These are phyloP conservation scores for barley (Hordeum vulgare) DNA, from an alignment of 176 grass and related monocot genomes.

Conservation along the genomic window MorexV3_pseudomolecules_assembly NC_058523.1:88154547-88155046, in stretches of 20 bases:
- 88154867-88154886: too few relatives aligned
- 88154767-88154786: not conserved
- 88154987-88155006: too few relatives aligned
- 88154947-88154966: too few relatives aligned
- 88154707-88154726: not conserved
- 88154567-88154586: constrained; percentile 9
- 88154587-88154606: constrained; percentile 27
- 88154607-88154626: constrained; percentile 15
- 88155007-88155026: too few relatives aligned
- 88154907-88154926: too few relatives aligned
- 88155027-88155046: too few relatives aligned
- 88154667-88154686: constrained; percentile 11
- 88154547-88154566: not conserved
- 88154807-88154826: constrained; percentile 4
- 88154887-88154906: too few relatives aligned
- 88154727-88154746: constrained; percentile 2
- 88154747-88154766: constrained; percentile 10
- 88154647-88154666: not conserved
- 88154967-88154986: too few relatives aligned
- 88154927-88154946: too few relatives aligned
- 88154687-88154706: constrained; percentile 35
- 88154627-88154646: too few relatives aligned
- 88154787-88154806: constrained; percentile 17
- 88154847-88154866: too few relatives aligned
- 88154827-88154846: too few relatives aligned